These are phyloP conservation scores for Neonectria coccinea DNA, from an alignment of 2,329 filamentous ascomycete species.

Conservation along the genomic window DNA sequence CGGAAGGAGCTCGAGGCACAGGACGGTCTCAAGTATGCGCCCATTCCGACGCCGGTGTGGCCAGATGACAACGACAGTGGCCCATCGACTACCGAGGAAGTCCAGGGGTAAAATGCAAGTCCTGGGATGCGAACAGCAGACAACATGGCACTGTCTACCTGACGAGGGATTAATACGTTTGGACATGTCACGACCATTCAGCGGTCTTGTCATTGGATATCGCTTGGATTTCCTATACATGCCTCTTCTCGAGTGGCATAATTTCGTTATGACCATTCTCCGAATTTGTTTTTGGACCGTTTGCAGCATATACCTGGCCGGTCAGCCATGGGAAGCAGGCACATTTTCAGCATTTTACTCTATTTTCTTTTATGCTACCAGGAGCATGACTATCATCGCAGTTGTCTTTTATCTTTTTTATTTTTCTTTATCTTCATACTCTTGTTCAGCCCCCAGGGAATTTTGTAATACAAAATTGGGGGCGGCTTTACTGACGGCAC, in stretches of 20 bases:
- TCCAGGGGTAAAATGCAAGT: not conserved
- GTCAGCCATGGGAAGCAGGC: conserved; percentile 35
- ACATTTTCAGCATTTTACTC: conserved; percentile 18
- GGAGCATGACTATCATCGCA: conserved; percentile 22
- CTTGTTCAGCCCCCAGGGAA: conserved; percentile 4
- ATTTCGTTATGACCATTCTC: conserved; percentile 18
- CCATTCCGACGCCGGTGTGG: conserved; percentile 50
- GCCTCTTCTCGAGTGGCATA: not conserved
- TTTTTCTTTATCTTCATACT: conserved; percentile 1
- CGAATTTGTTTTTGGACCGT: conserved; percentile 21
- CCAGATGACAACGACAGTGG: conserved; percentile 34
- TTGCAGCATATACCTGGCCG: conserved; percentile 43
- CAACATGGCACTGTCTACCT: conserved; percentile 12
- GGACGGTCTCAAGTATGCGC: conserved; percentile 57
- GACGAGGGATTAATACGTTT: conserved; percentile 23
- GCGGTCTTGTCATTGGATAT: conserved; percentile 8
- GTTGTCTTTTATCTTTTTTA: conserved; percentile 6
- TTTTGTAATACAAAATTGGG: conserved; percentile 7
- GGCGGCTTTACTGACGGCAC: conserved; percentile 6
- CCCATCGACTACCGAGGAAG: not conserved
- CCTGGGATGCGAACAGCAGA: not conserved
- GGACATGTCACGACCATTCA: conserved; percentile 11
- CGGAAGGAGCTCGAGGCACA: conserved; percentile 63
- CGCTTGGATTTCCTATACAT: conserved; percentile 8
- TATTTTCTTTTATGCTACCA: conserved; percentile 17